Conservation (phyloP, 2,329 filamentous ascomycete species). For the Cladophialophora bantiana region DNA sequence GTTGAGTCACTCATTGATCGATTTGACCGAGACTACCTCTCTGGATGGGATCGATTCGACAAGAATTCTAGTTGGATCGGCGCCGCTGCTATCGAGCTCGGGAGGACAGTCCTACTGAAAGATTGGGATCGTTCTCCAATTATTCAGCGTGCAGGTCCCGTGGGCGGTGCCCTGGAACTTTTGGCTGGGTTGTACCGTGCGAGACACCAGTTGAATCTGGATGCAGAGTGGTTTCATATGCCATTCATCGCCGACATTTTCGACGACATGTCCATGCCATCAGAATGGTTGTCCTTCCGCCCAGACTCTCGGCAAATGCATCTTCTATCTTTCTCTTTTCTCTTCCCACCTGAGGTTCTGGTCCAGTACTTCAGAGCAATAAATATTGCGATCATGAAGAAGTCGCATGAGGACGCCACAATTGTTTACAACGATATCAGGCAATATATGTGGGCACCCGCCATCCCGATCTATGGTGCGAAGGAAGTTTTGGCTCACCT, state of each 20-base stretch:
- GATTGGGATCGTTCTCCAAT: constrained; percentile 81
- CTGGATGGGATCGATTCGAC: constrained; percentile 10
- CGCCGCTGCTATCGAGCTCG: constrained; percentile 34
- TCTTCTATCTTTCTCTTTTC: constrained; percentile 78
- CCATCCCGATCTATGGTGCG: constrained; percentile 61
- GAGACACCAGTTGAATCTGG: constrained; percentile 68
- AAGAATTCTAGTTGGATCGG: constrained; percentile 31
- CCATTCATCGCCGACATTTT: constrained; percentile 78
- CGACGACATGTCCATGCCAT: constrained; percentile 75
- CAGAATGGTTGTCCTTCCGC: constrained; percentile 70
- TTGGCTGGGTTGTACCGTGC: constrained; percentile 75
- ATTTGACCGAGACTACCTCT: constrained; percentile 37
- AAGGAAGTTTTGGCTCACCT: constrained; percentile 68
- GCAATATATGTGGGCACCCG: constrained; percentile 50
- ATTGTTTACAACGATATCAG: constrained; percentile 55
- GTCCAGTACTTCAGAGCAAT: constrained; percentile 87
- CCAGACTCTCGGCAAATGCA: constrained; percentile 71
- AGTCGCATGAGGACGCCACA: constrained; percentile 73
- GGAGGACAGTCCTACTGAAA: constrained; percentile 69
- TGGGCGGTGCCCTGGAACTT: constrained; percentile 78
- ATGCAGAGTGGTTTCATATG: constrained; percentile 70
- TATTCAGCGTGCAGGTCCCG: constrained; percentile 72
- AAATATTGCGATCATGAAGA: constrained; percentile 86
- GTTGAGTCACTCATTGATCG: constrained; percentile 46
- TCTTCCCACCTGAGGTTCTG: constrained; percentile 75